Evolutionary conservation across 192 early-diverging fungal species (phyloP).

Genomic region (Backusella westeae): DNA sequence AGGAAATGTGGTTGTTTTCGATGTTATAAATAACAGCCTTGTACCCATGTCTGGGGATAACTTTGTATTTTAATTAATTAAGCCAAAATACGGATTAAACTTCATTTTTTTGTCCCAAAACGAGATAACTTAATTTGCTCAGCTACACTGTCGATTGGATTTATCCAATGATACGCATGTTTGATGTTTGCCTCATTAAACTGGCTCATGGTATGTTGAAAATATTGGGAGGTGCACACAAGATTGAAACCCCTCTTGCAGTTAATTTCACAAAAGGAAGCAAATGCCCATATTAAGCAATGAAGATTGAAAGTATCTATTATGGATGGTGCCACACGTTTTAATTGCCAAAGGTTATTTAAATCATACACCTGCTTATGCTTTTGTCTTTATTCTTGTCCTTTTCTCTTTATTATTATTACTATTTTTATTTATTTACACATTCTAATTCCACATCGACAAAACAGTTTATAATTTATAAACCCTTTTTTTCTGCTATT

Average conservation of each 20-base stretch:
- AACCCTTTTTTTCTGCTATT: background rate
- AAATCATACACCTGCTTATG: background rate
- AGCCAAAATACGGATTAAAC: background rate
- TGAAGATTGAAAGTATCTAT: slow-evolving; percentile 3
- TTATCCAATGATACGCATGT: background rate
- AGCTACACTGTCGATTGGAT: slow-evolving; percentile 1
- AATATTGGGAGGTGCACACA: background rate
- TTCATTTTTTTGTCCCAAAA: slow-evolving; percentile 4
- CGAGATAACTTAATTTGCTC: slow-evolving; percentile 6
- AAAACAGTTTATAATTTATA: background rate
- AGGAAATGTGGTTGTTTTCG: background rate
- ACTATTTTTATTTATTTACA: background rate
- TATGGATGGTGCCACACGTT: background rate
- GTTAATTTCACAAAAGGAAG: slow-evolving; percentile 8
- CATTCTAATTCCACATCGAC: background rate
- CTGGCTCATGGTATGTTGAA: background rate
- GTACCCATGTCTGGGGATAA: too few relatives aligned
- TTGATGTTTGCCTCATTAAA: background rate
- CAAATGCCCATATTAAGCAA: slow-evolving; percentile 2
- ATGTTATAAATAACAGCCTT: background rate
- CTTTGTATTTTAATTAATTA: too few relatives aligned
- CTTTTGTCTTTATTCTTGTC: background rate
- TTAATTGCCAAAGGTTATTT: slow-evolving; percentile 4
- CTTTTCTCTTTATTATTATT: background rate
- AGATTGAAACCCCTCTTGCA: slow-evolving; percentile 2